phyloP scores from a whole-genome alignment of 208 protist genomes.

The Leptomonas seymouri region DNA sequence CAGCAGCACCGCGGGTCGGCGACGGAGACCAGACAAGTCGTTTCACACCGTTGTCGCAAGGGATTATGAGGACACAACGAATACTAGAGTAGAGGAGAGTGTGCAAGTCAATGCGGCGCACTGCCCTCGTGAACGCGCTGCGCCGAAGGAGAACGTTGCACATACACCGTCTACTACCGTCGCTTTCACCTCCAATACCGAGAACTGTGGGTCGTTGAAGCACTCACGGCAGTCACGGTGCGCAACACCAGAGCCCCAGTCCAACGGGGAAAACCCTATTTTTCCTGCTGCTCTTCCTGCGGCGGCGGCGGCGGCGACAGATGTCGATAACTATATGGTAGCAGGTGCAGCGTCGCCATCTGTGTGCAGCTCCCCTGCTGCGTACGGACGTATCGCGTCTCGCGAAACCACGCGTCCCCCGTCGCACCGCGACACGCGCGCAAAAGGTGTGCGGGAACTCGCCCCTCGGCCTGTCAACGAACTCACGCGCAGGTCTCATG shows the following conservation, averaged over 20 bases:
- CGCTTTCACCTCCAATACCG: too few relatives aligned
- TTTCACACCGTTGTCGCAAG: too few relatives aligned
- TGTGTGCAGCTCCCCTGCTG: not conserved
- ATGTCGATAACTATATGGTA: not conserved
- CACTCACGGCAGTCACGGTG: not conserved
- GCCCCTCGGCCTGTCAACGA: not conserved
- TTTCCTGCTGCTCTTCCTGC: not conserved
- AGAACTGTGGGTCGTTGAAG: too few relatives aligned
- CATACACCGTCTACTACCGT: too few relatives aligned
- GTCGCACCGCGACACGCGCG: constrained; percentile 9
- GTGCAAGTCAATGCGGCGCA: too few relatives aligned
- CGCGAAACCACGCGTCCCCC: constrained; percentile 9
- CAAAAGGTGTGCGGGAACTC: not conserved
- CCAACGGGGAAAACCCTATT: not conserved
- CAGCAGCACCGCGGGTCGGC: constrained; percentile 4
- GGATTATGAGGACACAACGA: not conserved
- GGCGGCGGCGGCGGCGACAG: not conserved
- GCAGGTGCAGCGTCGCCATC: not conserved
- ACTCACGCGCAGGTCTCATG: not conserved
- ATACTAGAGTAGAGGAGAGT: not conserved
- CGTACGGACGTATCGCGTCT: not conserved
- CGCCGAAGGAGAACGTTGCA: too few relatives aligned
- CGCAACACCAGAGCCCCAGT: not conserved
- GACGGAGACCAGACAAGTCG: not conserved
- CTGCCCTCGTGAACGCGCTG: too few relatives aligned